Percentiles rank a stretch among this genome's conserved stretches.
phyloP scores from a whole-genome alignment of 371 early-diverging fungal genomes.

The Choanephora cucurbitarum region DNA sequence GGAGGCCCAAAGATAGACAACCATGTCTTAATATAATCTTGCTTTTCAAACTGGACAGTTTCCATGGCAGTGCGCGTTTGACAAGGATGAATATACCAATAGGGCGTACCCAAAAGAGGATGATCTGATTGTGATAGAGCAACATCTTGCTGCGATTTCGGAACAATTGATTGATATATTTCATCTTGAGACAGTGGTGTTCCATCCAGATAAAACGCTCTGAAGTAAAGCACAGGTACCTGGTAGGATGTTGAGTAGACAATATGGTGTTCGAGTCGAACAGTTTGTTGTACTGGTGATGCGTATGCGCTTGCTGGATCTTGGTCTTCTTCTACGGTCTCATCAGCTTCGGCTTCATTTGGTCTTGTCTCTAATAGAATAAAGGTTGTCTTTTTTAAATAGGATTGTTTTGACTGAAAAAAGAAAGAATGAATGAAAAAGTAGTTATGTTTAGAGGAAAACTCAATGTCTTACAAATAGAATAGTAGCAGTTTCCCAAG shows the following conservation, averaged over 20 bases:
- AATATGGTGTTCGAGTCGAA: slow-evolving; percentile 63
- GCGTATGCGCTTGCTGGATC: slow-evolving; percentile 1
- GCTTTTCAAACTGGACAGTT: slow-evolving; percentile 4
- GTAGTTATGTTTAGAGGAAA: no score
- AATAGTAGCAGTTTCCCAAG: not conserved
- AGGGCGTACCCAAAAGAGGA: slow-evolving; percentile 60
- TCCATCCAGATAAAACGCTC: slow-evolving; percentile 50
- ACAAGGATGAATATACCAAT: slow-evolving; percentile 73
- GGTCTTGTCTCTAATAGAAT: not conserved
- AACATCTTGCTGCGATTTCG: slow-evolving; percentile 29
- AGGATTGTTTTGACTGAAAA: slow-evolving; percentile 12
- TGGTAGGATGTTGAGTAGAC: slow-evolving; percentile 70
- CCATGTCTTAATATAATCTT: slow-evolving; percentile 39
- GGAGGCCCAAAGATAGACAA: slow-evolving; percentile 39
- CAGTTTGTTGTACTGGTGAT: not conserved
- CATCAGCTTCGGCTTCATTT: no score
- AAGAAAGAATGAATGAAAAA: not conserved
- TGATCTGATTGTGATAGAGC: slow-evolving; percentile 59
- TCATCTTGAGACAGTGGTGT: slow-evolving; percentile 44
- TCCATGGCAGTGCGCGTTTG: slow-evolving; percentile 64
- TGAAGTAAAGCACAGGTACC: slow-evolving; percentile 74
- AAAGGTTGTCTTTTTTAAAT: slow-evolving; percentile 3
- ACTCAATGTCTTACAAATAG: no score
- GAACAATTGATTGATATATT: slow-evolving; percentile 48
- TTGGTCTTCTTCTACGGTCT: slow-evolving; percentile 2